Conservation (phyloP, 1,284 basidiomycete genomes). For the Ceratobasidium sp. region DNA sequence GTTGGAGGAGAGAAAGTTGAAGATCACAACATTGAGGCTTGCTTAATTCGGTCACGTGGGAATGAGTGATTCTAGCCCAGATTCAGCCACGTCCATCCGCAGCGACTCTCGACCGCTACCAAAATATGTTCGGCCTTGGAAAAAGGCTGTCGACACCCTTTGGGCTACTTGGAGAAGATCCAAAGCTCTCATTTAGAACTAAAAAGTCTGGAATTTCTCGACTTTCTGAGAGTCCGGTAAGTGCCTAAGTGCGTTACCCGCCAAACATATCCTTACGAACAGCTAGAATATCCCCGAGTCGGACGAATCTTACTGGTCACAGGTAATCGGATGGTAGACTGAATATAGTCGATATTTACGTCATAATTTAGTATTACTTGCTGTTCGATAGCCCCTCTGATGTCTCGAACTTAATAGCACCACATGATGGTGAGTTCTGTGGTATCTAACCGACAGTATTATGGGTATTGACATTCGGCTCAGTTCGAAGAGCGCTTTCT, state of each 20-base stretch:
- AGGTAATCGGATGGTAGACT: constrained; percentile 63
- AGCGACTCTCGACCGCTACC: background rate
- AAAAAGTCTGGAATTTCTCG: constrained; percentile 83
- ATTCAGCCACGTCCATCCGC: constrained; percentile 23
- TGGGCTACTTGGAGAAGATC: constrained; percentile 86
- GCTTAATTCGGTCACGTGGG: constrained; percentile 1
- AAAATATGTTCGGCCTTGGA: constrained; percentile 65
- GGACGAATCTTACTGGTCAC: constrained; percentile 85
- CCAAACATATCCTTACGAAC: constrained; percentile 45
- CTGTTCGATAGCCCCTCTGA: constrained; percentile 90
- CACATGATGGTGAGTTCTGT: constrained; percentile 79
- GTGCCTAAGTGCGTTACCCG: constrained; percentile 55
- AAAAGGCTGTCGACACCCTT: constrained; percentile 81
- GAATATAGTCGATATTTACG: background rate
- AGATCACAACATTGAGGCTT: constrained; percentile 20
- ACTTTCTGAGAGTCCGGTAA: constrained; percentile 76
- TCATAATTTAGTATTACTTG: constrained; percentile 73
- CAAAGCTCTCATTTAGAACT: constrained; percentile 89
- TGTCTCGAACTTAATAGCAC: constrained; percentile 87
- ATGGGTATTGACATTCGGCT: constrained; percentile 22
- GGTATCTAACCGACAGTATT: constrained; percentile 16
- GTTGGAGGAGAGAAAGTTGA: constrained; percentile 1
- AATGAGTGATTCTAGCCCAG: background rate
- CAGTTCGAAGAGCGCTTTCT: constrained; percentile 84
- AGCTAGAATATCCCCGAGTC: constrained; percentile 76